Evolutionary conservation across 2,329 filamentous ascomycete genomes (phyloP), one percentile per base, ranked within the genome.

Genomic region (Curvularia hawaiiensis): DNA sequence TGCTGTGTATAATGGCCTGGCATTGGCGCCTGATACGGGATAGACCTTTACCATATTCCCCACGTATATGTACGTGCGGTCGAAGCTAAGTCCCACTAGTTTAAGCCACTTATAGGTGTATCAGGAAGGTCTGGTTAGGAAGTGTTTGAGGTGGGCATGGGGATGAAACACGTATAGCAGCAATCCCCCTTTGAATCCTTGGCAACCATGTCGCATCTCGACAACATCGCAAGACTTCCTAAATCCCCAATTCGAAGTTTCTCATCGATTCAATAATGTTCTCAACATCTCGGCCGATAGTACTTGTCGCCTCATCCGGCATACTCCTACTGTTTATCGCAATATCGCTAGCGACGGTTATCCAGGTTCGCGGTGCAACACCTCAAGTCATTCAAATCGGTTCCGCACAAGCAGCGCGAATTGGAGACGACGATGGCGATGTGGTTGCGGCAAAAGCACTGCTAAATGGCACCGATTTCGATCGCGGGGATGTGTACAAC

Each of bases 321-420:
- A 52, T 62, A 9, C 53, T 74, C 6, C 62, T 74, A 9, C 49
- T 74, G n/a, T 50, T 74, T 8, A 65, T 74, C 48, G 65, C 72
- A 12, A 56, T 72, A 35, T 70, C 70, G 8, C 56, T 75, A 8
- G 63, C 65, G 22, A 67, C 68, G 2, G 64, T 69, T 12, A 61
- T 75, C 39, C 64, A 74, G 60, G 51, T 70, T 33, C 69, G 71
- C 56, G 62, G 64, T 16, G 57, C 67, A 41, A 60, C 63, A 8
- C 50, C 50, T 38, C 69, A 65, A 48, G 35, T 73, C 12, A 60
- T 65, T 24, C 70, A 68, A 43, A 56, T 74, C 22, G 43, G 47
- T 1, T 43, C 65, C n/a, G 71, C 70, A 24, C 71, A 74, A 57
- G 70, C 66, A 7, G 67, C 66, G 39, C 68, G 67, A 51, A 45